Evolutionary conservation across 164 flowering plant species (phyloP), one percentile per base, ranked within the genome.

Genomic region (Berberis thunbergii): DNA sequence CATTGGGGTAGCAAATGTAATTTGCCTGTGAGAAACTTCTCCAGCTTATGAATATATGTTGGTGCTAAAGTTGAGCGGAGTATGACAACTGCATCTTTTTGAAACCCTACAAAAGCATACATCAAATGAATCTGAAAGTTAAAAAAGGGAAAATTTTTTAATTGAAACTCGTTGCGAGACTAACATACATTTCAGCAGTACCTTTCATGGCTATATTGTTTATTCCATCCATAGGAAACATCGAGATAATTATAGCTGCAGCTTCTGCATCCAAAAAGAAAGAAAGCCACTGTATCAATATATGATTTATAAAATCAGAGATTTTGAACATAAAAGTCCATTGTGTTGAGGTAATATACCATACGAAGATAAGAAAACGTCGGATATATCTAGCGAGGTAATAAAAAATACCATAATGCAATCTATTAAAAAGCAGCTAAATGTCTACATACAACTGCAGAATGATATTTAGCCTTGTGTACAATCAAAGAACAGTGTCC

Each of bases 21-120:
- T 6, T 62, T 81, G 64, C 98, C 98, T 83, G 78, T 54, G 7
- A 88, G 78, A 64, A 43, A 68, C 67, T 83, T 86, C 76, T 84
- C 87, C 64, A 88, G 73, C 68, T 76, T 79, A 63, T 83, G 83
- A 62, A 79, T 69, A 69, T 79, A 56, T 43, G 69, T 59, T 59
- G 81, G 79, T 52, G 73, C 63, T 64, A 78, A 66, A 10, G 81
- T 77, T 41, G 96, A 83, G 4, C 72, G 86, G 49, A 91, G 74
- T 59, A 91, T 74, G 62, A 94, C 50, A 38, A 83, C 73, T 10
- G 84, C 69, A 67, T 79, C 86, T 69, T 72, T 79, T 4, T 62
- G 67, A 72, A 91, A 67, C 7, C 80, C 98, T 94, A 75, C 66
- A 77, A 53, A 56, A 65, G 54, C 49, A 57, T 41, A 61, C 11